Base-by-base conservation (phyloP, 176 grass and related monocot genomes). In the Bonia amplexicaulis region DNA sequence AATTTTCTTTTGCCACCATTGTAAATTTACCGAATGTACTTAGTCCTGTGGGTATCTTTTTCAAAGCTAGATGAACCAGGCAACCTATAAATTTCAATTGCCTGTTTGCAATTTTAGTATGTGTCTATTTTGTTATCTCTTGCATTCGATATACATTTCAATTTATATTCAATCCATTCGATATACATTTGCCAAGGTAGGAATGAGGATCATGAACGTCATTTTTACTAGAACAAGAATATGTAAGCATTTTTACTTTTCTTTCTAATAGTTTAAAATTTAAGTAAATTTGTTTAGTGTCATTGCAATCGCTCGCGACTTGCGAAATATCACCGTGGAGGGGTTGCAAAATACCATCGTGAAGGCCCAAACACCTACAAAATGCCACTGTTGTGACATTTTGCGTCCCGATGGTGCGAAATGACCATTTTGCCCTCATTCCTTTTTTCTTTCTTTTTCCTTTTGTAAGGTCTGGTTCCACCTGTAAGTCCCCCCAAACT, bases 41-140 rank as follows among this genome's bases (percentile, higher is more conserved):
- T 67, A 17, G 48, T 31, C 8, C 19, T 61, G 29, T 49, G 29
- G 11, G 61, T 84, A 19, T 31, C 58, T 69, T 41, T 52, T 29
- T 20, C 27, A 78, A 79, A 72, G 47, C 19, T 84, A 45, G 3
- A 63, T 52, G 22, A 74, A n/a, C 13, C 13, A 7, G 69, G 8
- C 5, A 44, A 53, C n/a, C 54, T 53, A 39, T 86, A 49, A 46
- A 66, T 84, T 58, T 41, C 6, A 81, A 42, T 26, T 39, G 19
- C 12, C 23, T 58, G 39, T 37, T 27, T 68, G 68, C 39, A 51
- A 49, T 59, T 90, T 41, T 46, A 82, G n/a, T 64, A 33, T 82
- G 63, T 77, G 22, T 76, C 62, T 69, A 76, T 74, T 52, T 82
- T 63, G 31, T 80, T 69, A 33, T 63, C 23, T 53, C 47, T 51